phyloP scores from a whole-genome alignment of 2,329 filamentous ascomycete genomes.

The Davidsoniella eucalypti region DNA sequence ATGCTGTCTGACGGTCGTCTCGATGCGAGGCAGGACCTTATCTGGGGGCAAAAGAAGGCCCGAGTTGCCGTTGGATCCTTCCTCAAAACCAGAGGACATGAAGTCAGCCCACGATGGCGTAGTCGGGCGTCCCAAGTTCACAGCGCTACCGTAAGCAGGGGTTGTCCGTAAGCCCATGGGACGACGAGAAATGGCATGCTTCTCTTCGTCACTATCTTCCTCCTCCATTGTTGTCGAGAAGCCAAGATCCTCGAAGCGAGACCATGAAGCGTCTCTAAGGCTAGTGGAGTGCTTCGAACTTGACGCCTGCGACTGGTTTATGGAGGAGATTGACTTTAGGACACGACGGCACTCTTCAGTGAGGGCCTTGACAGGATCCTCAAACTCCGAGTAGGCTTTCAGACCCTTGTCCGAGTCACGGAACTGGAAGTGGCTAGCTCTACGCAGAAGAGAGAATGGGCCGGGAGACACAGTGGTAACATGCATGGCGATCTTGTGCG shows the following conservation, averaged over 20 bases:
- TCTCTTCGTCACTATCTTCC: constrained; percentile 44
- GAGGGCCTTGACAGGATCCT: constrained; percentile 73
- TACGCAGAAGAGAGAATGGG: constrained; percentile 75
- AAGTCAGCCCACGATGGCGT: constrained; percentile 99
- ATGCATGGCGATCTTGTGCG: constrained; percentile 89
- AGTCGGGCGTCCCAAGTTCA: constrained; percentile 59
- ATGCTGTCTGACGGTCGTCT: constrained; percentile 51
- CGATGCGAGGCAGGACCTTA: constrained; percentile 76
- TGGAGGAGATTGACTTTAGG: constrained; percentile 69
- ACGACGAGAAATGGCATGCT: constrained; percentile 25
- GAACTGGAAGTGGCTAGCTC: constrained; percentile 91
- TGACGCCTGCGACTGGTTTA: constrained; percentile 69
- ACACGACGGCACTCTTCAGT: constrained; percentile 92
- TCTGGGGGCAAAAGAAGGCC: constrained; percentile 77
- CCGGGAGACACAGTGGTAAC: constrained; percentile 90
- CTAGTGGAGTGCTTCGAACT: constrained; percentile 55
- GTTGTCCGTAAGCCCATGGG: constrained; percentile 40
- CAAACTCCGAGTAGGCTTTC: constrained; percentile 70
- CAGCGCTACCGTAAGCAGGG: constrained; percentile 46
- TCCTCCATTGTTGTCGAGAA: constrained; percentile 66
- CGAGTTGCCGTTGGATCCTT: constrained; percentile 38
- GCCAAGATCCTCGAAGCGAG: constrained; percentile 86
- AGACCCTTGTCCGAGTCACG: constrained; percentile 74
- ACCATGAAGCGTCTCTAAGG: constrained; percentile 81
- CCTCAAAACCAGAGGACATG: constrained; percentile 83